Evolutionary conservation across 2,329 filamentous ascomycete genomes (phyloP).

Genomic region (Apiospora pterosperma): DNA sequence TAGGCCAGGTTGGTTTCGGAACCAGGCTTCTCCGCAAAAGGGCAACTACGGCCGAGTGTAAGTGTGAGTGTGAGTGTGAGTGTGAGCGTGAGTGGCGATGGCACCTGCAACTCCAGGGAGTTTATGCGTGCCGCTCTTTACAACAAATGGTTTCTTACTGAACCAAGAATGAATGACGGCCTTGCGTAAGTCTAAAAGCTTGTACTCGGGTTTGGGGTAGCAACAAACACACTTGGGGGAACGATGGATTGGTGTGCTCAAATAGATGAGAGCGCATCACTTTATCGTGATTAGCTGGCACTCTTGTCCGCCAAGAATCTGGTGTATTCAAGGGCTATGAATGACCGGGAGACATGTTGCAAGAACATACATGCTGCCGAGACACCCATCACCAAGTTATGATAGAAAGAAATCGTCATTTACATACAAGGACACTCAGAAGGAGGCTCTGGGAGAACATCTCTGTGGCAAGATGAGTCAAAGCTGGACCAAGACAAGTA

Average conservation of each 20-base stretch:
- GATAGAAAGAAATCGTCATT: not conserved
- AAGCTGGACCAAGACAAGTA: not conserved
- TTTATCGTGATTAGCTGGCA: not conserved
- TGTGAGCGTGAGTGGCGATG: not conserved
- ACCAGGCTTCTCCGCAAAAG: not conserved
- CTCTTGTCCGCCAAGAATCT: not conserved
- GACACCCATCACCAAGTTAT: not conserved
- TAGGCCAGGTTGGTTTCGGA: not conserved
- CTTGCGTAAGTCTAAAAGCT: not conserved
- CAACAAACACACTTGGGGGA: not conserved
- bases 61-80: conserved; percentile 1
- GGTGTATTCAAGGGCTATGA: not conserved
- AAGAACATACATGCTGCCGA: not conserved
- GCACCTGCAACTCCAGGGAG: not conserved
- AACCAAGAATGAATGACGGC: not conserved
- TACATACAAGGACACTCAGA: not conserved
- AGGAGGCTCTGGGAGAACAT: not conserved
- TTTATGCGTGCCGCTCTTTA: not conserved
- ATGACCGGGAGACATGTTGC: not conserved
- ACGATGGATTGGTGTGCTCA: not conserved
- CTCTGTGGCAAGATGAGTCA: not conserved
- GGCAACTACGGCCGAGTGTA: not conserved
- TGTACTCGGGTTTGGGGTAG: not conserved
- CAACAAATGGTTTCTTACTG: not conserved
- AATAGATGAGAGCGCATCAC: not conserved